Conservation (phyloP, 768 basidiomycete genomes). For the Psilocybe azurescens region DNA sequence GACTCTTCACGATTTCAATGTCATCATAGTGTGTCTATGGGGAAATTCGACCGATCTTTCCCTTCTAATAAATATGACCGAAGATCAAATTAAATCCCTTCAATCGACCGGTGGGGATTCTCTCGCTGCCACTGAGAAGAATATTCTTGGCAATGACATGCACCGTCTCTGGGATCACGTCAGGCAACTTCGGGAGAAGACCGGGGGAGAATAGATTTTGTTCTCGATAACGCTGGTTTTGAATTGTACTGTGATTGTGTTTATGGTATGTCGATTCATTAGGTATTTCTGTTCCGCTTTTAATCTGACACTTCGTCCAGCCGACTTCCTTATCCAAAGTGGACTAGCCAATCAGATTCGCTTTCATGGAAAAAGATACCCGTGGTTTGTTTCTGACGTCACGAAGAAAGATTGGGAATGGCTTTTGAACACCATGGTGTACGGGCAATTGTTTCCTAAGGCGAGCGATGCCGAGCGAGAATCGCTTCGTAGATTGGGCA, state of each 20-base stretch:
- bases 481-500: constrained; percentile 78
- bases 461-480: constrained; percentile 81
- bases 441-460: constrained; percentile 90
- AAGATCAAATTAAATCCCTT: constrained; percentile 95
- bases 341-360: constrained; percentile 84
- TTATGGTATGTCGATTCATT: constrained; percentile 55
- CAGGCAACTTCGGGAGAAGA: constrained; percentile 68
- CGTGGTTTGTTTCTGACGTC: constrained; percentile 95
- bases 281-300: neutral
- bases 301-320: constrained; percentile 37
- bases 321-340: constrained; percentile 93
- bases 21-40: constrained; percentile 82
- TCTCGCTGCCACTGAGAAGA: constrained; percentile 94
- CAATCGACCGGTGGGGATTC: constrained; percentile 97
- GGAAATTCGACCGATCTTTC: constrained; percentile 97
- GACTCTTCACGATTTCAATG: constrained; percentile 6
- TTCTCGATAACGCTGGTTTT: constrained; percentile 88
- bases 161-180: constrained; percentile 75
- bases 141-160: constrained; percentile 90
- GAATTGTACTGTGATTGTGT: constrained; percentile 90
- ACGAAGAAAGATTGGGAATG: constrained; percentile 95
- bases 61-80: constrained; percentile 95
- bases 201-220: constrained; percentile 78
- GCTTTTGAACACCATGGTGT: constrained; percentile 87
- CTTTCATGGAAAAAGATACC: constrained; percentile 95